Evolutionary conservation across 495 filamentous ascomycete genomes (phyloP), one percentile per base, ranked within the genome.

Genomic region (Oidiodendron maius): DNA sequence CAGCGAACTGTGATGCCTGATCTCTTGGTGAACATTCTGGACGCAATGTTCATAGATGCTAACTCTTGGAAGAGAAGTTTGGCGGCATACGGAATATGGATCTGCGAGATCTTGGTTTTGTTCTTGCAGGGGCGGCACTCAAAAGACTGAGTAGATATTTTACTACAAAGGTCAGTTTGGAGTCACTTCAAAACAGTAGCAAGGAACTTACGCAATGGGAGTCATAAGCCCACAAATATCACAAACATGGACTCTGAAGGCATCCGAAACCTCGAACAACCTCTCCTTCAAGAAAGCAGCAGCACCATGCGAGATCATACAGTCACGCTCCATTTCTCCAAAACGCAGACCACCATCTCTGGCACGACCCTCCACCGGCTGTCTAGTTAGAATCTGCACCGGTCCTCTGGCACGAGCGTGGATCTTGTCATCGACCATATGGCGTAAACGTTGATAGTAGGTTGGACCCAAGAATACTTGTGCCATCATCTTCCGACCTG

Each of bases 391-490:
- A 57, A 99, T 99, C 74, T 97, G 94, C 22, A 95, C 86, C 6
- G 93, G 93, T 16, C 93, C 93, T 64, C 93, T 79, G 4, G 93
- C 93, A 64, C 93, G 83, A 17, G 93, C 93, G 70, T 99, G 93
- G 60, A 99, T 97, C 81, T 99, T 99, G 71, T 99, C 93, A 65
- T 99, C 94, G 52, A 99, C 93, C 93, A 99, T 99, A 69, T 99
- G 93, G 43, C 94, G 79, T 46, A 99, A 77, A 67, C 94, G 89
- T 71, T 99, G 93, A 71, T 99, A 99, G 74, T 99, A 99, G 1
- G 94, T 99, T 1, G 93, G 93, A 17, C 93, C 93, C 38, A 99
- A 74, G 79, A 97, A 99, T 23, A 97, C 83, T 67, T 99, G 94
- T 4, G 90, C 86, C 22, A 86, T 82, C 32, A 96, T 68, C 76